These are phyloP conservation scores for Fomes fomentarius DNA, from an alignment of 1,284 basidiomycete genomes.

Conservation along the genomic window DNA sequence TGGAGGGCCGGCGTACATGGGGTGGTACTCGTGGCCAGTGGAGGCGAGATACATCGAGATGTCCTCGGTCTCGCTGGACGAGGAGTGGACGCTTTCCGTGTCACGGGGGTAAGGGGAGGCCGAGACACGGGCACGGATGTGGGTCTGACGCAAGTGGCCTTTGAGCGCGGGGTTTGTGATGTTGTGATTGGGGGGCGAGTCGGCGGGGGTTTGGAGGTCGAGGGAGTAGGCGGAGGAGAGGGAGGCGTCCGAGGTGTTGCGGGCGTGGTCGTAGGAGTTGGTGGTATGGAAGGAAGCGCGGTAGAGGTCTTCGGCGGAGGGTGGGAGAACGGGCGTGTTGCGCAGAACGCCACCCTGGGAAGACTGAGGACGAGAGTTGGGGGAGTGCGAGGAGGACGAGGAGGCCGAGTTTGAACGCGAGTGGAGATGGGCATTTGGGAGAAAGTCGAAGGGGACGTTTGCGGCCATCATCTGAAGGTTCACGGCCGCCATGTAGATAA, in stretches of 20 bases:
- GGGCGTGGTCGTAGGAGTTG: slow-evolving; percentile 38
- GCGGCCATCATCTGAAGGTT: slow-evolving; percentile 73
- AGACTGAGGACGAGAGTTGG: slow-evolving; percentile 74
- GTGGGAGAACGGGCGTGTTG: slow-evolving; percentile 51
- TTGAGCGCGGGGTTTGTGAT: slow-evolving; percentile 72
- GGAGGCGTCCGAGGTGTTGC: slow-evolving; percentile 39
- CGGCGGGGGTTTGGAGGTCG: slow-evolving; percentile 50
- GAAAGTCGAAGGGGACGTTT: slow-evolving; percentile 69
- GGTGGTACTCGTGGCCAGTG: slow-evolving; percentile 54
- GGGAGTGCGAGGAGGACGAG: slow-evolving; percentile 69
- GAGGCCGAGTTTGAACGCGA: slow-evolving; percentile 79
- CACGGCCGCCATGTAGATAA: slow-evolving; percentile 63
- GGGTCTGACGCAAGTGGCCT: slow-evolving; percentile 70
- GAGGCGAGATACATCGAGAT: slow-evolving; percentile 72
- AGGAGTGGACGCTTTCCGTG: slow-evolving; percentile 82
- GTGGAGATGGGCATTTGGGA: slow-evolving; percentile 62
- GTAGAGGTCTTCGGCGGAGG: slow-evolving; percentile 67
- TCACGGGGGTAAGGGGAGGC: slow-evolving; percentile 83
- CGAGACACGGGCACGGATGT: slow-evolving; percentile 75
- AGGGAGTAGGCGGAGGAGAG: slow-evolving; percentile 48
- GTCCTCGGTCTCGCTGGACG: slow-evolving; percentile 83
- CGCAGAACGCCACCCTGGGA: slow-evolving; percentile 62
- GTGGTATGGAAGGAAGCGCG: slow-evolving; percentile 53
- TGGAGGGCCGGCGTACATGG: slow-evolving; percentile 53
- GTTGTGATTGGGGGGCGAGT: slow-evolving; percentile 74